These are phyloP conservation scores for Colletotrichum graminicola DNA, from an alignment of 2,329 filamentous ascomycete species.

Conservation along the genomic window DNA sequence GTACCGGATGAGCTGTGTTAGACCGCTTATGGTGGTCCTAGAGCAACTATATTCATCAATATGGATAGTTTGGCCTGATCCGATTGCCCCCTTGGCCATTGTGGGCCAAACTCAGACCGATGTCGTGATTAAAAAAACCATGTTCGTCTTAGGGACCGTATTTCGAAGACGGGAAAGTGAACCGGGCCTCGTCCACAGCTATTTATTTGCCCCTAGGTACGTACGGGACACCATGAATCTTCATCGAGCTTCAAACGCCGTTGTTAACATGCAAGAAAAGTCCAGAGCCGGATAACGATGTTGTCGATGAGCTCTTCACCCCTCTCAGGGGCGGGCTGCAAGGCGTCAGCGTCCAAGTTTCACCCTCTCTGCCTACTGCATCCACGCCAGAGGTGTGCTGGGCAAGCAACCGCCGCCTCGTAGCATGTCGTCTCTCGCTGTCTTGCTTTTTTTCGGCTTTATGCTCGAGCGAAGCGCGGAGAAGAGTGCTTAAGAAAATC, in stretches of 20 bases:
- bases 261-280: too few relatives aligned
- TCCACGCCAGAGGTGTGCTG: too few relatives aligned
- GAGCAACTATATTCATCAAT: not conserved
- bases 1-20: too few relatives aligned
- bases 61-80: not conserved
- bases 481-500: not conserved
- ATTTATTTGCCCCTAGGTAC: too few relatives aligned
- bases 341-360: too few relatives aligned
- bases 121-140: conserved; percentile 1
- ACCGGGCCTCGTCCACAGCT: not conserved
- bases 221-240: not conserved
- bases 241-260: not conserved
- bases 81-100: not conserved
- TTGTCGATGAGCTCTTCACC: too few relatives aligned
- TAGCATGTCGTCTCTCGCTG: not conserved
- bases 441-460: not conserved
- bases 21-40: too few relatives aligned
- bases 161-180: not conserved
- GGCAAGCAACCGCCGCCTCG: not conserved
- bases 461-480: not conserved
- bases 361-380: too few relatives aligned
- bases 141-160: not conserved
- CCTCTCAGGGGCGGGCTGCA: too few relatives aligned
- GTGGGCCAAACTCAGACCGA: too few relatives aligned
- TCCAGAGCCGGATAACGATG: too few relatives aligned